Conservation (phyloP, 2,329 filamentous ascomycete species). For the Colletotrichum melonis region DNA sequence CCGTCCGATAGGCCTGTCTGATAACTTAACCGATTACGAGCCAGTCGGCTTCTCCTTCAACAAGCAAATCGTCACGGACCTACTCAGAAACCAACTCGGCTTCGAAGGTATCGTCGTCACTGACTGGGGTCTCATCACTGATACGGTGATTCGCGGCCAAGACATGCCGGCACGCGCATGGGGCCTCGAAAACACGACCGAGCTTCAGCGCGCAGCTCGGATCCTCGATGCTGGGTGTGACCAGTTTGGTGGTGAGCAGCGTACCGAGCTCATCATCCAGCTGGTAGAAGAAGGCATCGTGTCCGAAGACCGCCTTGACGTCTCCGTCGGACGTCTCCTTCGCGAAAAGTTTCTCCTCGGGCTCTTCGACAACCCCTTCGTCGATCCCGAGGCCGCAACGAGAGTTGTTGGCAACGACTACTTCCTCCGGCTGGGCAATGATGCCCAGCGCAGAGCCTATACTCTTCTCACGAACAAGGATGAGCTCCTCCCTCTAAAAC, state of each 20-base stretch:
- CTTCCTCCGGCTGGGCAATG: slow-evolving; percentile 44
- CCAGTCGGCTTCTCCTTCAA: slow-evolving; percentile 63
- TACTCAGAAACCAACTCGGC: slow-evolving; percentile 58
- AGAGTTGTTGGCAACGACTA: slow-evolving; percentile 56
- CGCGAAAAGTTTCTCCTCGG: slow-evolving; percentile 63
- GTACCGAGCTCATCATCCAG: slow-evolving; percentile 60
- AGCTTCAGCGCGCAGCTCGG: slow-evolving; percentile 52
- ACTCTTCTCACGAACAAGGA: slow-evolving; percentile 43
- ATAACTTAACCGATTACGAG: slow-evolving; percentile 51
- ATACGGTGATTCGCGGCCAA: slow-evolving; percentile 53
- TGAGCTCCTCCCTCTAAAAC: slow-evolving; percentile 37
- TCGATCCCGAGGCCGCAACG: slow-evolving; percentile 55
- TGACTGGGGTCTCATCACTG: slow-evolving; percentile 65
- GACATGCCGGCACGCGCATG: slow-evolving; percentile 60
- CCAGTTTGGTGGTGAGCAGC: slow-evolving; percentile 62
- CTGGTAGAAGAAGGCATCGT: slow-evolving; percentile 54
- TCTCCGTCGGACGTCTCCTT: slow-evolving; percentile 57
- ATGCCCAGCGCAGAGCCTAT: slow-evolving; percentile 42
- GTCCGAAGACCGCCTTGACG: slow-evolving; percentile 56
- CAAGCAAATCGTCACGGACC: slow-evolving; percentile 60
- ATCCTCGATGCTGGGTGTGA: slow-evolving; percentile 63
- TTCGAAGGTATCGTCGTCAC: slow-evolving; percentile 63
- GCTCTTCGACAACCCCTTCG: slow-evolving; percentile 63
- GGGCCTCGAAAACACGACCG: slow-evolving; percentile 59
- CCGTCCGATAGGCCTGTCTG: slow-evolving; percentile 51